A percentile compares a stretch with the other conserved stretches of the same genome.
phyloP scores from a whole-genome alignment of 805 yeast species.

The Myxozyma udenii region DNA sequence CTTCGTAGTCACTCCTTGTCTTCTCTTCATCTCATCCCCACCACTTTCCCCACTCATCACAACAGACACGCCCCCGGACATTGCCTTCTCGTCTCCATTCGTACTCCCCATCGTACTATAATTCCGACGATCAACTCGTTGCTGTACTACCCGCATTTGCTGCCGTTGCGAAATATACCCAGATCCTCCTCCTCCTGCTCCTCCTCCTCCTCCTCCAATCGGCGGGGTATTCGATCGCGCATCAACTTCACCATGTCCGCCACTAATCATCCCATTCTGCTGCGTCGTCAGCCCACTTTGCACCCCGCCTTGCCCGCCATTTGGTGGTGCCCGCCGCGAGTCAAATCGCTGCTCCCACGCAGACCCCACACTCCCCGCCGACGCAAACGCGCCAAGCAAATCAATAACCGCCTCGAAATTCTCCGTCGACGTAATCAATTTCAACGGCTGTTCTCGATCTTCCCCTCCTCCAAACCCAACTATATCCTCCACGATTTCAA shows the following conservation, averaged over 20 bases:
- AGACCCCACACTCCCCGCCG: conserved; percentile 28
- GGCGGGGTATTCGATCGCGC: too few species aligned
- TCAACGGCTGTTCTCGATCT: neutral
- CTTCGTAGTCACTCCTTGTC: conserved; percentile 14
- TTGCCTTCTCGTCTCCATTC: too few species aligned
- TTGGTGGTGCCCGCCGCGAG: too few species aligned
- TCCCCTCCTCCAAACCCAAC: conserved; percentile 10
- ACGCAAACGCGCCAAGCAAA: conserved; percentile 32
- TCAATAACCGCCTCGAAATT: conserved; percentile 30
- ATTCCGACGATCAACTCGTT: conserved; percentile 20
- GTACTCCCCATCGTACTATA: conserved; percentile 25
- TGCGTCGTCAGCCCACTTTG: conserved; percentile 13
- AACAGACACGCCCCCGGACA: too few species aligned
- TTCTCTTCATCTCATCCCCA: conserved; percentile 13
- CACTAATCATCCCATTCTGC: neutral
- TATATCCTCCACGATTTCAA: conserved; percentile 21
- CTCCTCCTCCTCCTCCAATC: neutral
- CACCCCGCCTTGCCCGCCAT: conserved; percentile 15
- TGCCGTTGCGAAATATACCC: neutral
- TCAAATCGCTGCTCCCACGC: conserved; percentile 29
- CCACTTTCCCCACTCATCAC: neutral
- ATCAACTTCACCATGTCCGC: too few species aligned
- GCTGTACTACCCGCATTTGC: neutral
- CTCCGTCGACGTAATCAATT: conserved; percentile 13
- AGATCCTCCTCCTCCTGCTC: neutral